Evolutionary conservation across 1,284 basidiomycete genomes (phyloP).

Genomic region (Ceratorhiza oryzae-sativae): DNA sequence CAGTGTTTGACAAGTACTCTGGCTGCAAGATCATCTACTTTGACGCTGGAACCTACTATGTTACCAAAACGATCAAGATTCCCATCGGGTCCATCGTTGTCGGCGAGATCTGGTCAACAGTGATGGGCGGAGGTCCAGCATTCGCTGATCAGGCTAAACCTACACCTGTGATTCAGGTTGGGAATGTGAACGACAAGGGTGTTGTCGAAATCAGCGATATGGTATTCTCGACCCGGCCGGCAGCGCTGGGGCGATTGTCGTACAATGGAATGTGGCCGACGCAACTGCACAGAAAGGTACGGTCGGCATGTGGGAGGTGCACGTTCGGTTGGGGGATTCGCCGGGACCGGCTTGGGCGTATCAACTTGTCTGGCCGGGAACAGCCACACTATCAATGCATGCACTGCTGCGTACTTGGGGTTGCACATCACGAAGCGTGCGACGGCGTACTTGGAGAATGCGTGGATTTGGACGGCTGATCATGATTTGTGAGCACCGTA

Average conservation of each 20-base stretch:
- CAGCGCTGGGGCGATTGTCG: constrained; percentile 71
- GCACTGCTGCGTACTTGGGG: constrained; percentile 68
- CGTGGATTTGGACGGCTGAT: constrained; percentile 83
- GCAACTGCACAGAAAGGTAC: constrained; percentile 61
- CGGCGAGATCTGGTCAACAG: constrained; percentile 78
- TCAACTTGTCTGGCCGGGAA: constrained; percentile 55
- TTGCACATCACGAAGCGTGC: constrained; percentile 67
- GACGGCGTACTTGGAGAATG: constrained; percentile 58
- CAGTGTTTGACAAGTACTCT: constrained; percentile 67
- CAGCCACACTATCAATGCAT: constrained; percentile 53
- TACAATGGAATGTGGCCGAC: constrained; percentile 75
- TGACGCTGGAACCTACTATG: constrained; percentile 60
- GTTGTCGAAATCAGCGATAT: constrained; percentile 68
- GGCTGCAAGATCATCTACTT: constrained; percentile 81
- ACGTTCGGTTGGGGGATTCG: constrained; percentile 59
- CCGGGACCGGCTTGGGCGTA: constrained; percentile 63
- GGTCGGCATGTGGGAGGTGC: constrained; percentile 75
- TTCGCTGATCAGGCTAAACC: constrained; percentile 67
- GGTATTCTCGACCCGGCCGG: constrained; percentile 47
- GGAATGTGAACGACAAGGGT: constrained; percentile 56
- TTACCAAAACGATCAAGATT: constrained; percentile 72
- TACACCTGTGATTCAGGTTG: constrained; percentile 64
- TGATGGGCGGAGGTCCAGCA: constrained; percentile 66
- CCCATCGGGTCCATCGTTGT: constrained; percentile 73
- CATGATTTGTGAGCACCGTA: constrained; percentile 54